phyloP scores from a whole-genome alignment of 495 filamentous ascomycete genomes.

The Cenococcum geophilum region DNA sequence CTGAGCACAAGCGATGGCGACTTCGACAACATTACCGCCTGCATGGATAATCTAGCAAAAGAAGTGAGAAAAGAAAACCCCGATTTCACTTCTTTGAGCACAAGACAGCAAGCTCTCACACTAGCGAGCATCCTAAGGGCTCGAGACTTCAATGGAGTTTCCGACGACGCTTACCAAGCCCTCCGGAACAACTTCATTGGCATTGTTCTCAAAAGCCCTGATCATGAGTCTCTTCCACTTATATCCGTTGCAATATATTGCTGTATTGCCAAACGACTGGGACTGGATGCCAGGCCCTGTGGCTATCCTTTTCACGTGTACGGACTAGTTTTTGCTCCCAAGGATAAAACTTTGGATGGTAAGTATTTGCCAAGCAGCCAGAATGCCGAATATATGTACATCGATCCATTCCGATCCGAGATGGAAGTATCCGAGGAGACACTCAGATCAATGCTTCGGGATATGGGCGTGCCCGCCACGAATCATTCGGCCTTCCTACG shows the following conservation, averaged over 20 bases:
- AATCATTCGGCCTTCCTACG: constrained; percentile 54
- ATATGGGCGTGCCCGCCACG: constrained; percentile 52
- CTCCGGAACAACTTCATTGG: constrained; percentile 83
- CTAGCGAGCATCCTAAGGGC: constrained; percentile 60
- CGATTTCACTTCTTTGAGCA: constrained; percentile 46
- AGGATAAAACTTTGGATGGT: constrained; percentile 59
- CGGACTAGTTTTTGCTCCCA: constrained; percentile 57
- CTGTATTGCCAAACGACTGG: constrained; percentile 57
- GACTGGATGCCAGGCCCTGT: constrained; percentile 64
- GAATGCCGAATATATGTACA: constrained; percentile 52
- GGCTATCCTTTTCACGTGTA: constrained; percentile 76
- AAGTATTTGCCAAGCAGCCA: constrained; percentile 29
- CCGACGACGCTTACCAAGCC: constrained; percentile 62
- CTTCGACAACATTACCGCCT: constrained; percentile 59
- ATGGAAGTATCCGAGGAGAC: constrained; percentile 55
- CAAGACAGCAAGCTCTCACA: constrained; percentile 59
- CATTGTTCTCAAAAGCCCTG: constrained; percentile 51
- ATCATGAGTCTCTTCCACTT: constrained; percentile 69
- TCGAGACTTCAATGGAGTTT: constrained; percentile 63
- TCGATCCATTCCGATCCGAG: constrained; percentile 74
- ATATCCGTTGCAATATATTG: constrained; percentile 72
- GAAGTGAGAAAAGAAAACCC: constrained; percentile 48
- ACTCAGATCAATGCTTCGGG: constrained; percentile 54
- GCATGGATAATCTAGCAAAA: constrained; percentile 58
- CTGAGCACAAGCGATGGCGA: constrained; percentile 63